These are phyloP conservation scores for Xylariaceae sp. DNA, from an alignment of 2,329 filamentous ascomycete species.

Conservation along the genomic window DNA sequence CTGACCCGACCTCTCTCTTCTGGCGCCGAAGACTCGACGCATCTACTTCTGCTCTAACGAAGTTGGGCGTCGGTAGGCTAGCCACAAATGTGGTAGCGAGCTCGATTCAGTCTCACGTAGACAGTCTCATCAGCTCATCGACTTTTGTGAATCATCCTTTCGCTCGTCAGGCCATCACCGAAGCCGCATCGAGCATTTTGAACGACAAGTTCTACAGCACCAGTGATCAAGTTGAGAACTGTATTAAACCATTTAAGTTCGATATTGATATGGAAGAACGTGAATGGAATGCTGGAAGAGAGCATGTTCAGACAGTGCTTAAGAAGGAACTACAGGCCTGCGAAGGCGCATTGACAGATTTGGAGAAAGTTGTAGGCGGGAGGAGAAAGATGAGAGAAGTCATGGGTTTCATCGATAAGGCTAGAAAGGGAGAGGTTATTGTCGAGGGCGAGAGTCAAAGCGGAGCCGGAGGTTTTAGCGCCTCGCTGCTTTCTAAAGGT, in stretches of 20 bases:
- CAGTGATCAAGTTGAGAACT: slow-evolving; percentile 96
- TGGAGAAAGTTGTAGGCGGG: slow-evolving; percentile 75
- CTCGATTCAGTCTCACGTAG: slow-evolving; percentile 79
- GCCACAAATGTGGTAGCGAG: slow-evolving; percentile 88
- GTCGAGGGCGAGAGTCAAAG: slow-evolving; percentile 77
- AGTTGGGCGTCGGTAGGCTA: slow-evolving; percentile 85
- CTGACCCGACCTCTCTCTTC: slow-evolving; percentile 76
- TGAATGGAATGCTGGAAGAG: slow-evolving; percentile 81
- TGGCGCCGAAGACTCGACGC: slow-evolving; percentile 95
- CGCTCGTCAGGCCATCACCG: slow-evolving; percentile 84
- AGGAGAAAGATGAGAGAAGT: slow-evolving; percentile 84
- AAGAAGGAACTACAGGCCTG: slow-evolving; percentile 83
- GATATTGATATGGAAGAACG: slow-evolving; percentile 90
- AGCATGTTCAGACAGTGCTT: slow-evolving; percentile 74
- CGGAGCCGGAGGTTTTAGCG: slow-evolving; percentile 90
- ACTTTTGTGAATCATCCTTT: slow-evolving; percentile 89
- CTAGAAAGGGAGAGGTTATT: slow-evolving; percentile 75
- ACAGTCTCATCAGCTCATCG: slow-evolving; percentile 69
- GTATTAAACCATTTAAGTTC: slow-evolving; percentile 98
- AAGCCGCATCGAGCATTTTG: slow-evolving; percentile 82
- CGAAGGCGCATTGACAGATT: slow-evolving; percentile 66
- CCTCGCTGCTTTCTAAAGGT: slow-evolving; percentile 79
- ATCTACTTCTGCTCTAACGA: slow-evolving; percentile 82
- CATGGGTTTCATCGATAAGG: slow-evolving; percentile 83
- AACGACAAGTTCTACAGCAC: slow-evolving; percentile 96